Evolutionary conservation across 2,329 filamentous ascomycete genomes (phyloP).

Genomic region (Reticulascus tulasneorum): DNA sequence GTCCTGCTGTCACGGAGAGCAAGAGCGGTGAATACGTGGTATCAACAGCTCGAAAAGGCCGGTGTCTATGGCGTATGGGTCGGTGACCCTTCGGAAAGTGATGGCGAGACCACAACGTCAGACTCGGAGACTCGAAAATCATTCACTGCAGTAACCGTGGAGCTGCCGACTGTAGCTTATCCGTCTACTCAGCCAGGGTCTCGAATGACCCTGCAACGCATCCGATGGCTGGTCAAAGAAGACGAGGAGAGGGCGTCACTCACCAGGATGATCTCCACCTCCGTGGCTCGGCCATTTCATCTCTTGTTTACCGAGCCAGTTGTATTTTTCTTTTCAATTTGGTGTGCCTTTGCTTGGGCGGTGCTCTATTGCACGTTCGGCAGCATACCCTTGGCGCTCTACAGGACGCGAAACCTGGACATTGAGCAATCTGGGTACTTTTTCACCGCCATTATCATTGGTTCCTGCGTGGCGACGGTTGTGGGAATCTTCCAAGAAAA

Average conservation of each 20-base stretch:
- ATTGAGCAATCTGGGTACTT: conserved; percentile 62
- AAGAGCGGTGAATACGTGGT: conserved; percentile 70
- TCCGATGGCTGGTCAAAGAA: conserved; percentile 75
- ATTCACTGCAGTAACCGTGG: no score
- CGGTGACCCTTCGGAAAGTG: conserved; percentile 9
- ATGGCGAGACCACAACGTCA: neutral
- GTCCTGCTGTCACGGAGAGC: conserved; percentile 78
- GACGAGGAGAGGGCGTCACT: conserved; percentile 74
- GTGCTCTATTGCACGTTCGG: conserved; percentile 82
- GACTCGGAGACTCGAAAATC: no score
- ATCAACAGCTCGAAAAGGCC: conserved; percentile 64
- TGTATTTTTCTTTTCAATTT: conserved; percentile 83
- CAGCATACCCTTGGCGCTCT: conserved; percentile 75
- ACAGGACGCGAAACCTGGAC: conserved; percentile 62
- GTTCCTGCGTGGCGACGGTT: conserved; percentile 60
- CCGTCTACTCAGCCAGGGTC: conserved; percentile 3
- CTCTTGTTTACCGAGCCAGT: conserved; percentile 73
- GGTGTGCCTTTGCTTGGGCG: conserved; percentile 88
- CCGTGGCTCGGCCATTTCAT: conserved; percentile 73
- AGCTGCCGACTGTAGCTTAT: no score
- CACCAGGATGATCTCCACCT: conserved; percentile 66
- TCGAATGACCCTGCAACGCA: conserved; percentile 36
- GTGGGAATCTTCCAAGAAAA: conserved; percentile 70
- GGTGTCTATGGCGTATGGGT: conserved; percentile 53
- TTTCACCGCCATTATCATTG: conserved; percentile 61